Evolutionary conservation across 495 filamentous ascomycete species (phyloP), one percentile per base, ranked within the genome.

Genomic region (Penicillium bovifimosum): DNA sequence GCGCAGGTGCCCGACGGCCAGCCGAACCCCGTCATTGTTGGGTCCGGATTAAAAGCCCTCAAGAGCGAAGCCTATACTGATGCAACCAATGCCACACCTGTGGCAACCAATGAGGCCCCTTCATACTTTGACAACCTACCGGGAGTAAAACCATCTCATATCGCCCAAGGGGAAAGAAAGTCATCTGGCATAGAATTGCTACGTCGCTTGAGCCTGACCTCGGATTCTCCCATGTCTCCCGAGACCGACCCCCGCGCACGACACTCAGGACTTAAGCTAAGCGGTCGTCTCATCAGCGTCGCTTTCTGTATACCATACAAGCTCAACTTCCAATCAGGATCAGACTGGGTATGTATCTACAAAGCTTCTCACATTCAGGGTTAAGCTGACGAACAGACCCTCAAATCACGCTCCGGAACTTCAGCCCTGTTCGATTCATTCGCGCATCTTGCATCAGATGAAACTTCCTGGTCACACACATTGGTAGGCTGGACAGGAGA

Each of bases 401-500:
- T 95, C 53, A 83, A 81, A 60, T 72, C 84, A 52, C 87, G 91
- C 39, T 83, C 84, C 28, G 91, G 91, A 45, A 88, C 88, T 33
- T 95, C 91, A 5, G 88, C 91, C 16, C 76, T 96, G 20, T 92
- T 91, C 67, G 90, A 96, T 65, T 86, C 88, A 28, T 86, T 96
- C 60, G 82, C 85, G 14, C 85, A 91, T 67, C 80, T 96, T 20
- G 87, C 87, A 7, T 90, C 89, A 6, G 70, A 86, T 36, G 75
- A 86, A 18, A 80, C 82, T 7, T 78, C 80, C 17, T 96, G 89
- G 89, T 86, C 87, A 58, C 90, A 95, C 70, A 90, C 85, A 0
- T 75, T 96, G 1, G 86, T 96, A 42, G 91, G 86, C 16, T 96
- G 91, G 91, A 92, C 91, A 2, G 91, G 91, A 29, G 91, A 96